Conservation (phyloP, 2,329 filamentous ascomycete species). For the Aspergillus piperis region DNA sequence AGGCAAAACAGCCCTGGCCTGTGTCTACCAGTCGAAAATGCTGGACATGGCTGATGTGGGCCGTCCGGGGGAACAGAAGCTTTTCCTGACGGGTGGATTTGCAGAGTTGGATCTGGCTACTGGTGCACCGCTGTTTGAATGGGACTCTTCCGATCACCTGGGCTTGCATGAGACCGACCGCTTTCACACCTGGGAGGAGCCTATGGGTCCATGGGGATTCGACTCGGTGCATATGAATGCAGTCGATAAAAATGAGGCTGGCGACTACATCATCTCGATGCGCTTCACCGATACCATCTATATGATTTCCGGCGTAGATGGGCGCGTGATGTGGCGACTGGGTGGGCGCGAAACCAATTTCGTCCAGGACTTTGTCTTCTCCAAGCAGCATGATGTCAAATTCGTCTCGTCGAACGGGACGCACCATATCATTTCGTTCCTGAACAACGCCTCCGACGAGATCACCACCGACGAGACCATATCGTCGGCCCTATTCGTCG, state of each 20-base stretch:
- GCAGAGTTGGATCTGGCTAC: slow-evolving; percentile 36
- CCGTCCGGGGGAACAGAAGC: slow-evolving; percentile 27
- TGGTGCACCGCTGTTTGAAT: slow-evolving; percentile 34
- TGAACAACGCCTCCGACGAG: slow-evolving; percentile 39
- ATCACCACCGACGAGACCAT: slow-evolving; percentile 26
- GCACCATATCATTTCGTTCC: slow-evolving; percentile 33
- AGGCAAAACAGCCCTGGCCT: slow-evolving; percentile 33
- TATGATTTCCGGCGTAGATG: slow-evolving; percentile 36
- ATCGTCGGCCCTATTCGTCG: slow-evolving; percentile 33
- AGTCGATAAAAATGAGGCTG: slow-evolving; percentile 39
- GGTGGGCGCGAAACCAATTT: slow-evolving; percentile 35
- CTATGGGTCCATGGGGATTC: slow-evolving; percentile 23
- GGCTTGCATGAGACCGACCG: slow-evolving; percentile 26
- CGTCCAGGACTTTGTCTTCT: slow-evolving; percentile 35
- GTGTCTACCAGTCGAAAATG: slow-evolving; percentile 24
- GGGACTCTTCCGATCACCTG: slow-evolving; percentile 36
- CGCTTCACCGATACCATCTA: slow-evolving; percentile 43
- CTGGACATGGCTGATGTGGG: slow-evolving; percentile 27
- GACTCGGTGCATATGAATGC: slow-evolving; percentile 44
- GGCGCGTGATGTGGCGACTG: slow-evolving; percentile 41
- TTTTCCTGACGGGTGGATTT: slow-evolving; percentile 34
- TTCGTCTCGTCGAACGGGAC: slow-evolving; percentile 33
- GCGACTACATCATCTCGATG: slow-evolving; percentile 43
- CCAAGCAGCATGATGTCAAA: slow-evolving; percentile 41
- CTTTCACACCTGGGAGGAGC: slow-evolving; percentile 6